These are phyloP conservation scores for Ogataea hybrid DNA, from an alignment of 1,139 yeast species.

Conservation along the genomic window DNA sequence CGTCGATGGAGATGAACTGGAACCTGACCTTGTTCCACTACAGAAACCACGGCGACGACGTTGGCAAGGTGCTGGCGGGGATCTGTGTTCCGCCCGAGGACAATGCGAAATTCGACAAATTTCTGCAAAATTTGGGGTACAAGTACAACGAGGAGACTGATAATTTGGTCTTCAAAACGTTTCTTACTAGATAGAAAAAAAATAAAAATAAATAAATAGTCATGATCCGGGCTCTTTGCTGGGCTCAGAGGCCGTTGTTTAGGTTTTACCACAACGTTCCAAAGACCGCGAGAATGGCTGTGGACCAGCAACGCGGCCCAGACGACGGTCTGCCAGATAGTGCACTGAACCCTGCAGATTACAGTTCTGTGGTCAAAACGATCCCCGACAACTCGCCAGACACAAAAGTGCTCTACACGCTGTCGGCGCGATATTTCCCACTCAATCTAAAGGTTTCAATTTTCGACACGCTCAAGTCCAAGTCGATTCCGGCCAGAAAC, in stretches of 20 bases:
- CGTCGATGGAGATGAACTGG: constrained; percentile 74
- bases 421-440: constrained; percentile 20
- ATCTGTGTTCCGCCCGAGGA: constrained; percentile 79
- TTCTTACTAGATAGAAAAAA: constrained; percentile 38
- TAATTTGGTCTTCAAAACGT: constrained; percentile 76
- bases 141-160: constrained; percentile 79
- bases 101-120: constrained; percentile 57
- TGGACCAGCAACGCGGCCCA: background rate
- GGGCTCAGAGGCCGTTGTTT: background rate
- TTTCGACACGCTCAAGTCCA: constrained; percentile 3
- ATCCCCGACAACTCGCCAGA: constrained; percentile 11
- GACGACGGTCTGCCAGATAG: background rate
- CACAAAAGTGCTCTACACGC: constrained; percentile 16
- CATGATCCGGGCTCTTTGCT: background rate
- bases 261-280: background rate
- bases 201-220: background rate
- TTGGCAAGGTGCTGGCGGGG: constrained; percentile 90
- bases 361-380: constrained; percentile 7
- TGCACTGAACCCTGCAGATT: constrained; percentile 10
- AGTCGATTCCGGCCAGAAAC: constrained; percentile 4
- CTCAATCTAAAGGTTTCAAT: constrained; percentile 9
- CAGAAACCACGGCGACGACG: constrained; percentile 94
- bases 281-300: background rate
- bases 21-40: constrained; percentile 92
- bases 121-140: constrained; percentile 73